phyloP scores from a whole-genome alignment of 148 eudicot species.

The Suaeda aralocaspica region DNA sequence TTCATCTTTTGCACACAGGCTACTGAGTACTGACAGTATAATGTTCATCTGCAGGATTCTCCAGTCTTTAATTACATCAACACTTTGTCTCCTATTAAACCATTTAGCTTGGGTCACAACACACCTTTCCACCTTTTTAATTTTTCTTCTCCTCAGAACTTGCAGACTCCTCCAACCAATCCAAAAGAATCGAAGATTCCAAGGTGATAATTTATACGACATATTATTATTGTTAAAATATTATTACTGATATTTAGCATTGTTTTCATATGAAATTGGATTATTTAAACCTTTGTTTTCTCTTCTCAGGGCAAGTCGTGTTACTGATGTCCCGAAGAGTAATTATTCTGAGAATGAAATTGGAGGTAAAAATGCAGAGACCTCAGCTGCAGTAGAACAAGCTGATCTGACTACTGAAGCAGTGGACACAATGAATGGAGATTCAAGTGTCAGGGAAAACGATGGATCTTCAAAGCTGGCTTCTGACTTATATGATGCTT shows the following conservation, averaged over 20 bases:
- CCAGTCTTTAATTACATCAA: slow-evolving; percentile 51
- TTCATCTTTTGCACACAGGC: not conserved
- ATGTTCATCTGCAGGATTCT: slow-evolving; percentile 38
- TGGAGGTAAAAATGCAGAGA: slow-evolving; percentile 12
- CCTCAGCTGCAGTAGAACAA: slow-evolving; percentile 12
- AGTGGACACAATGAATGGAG: slow-evolving; percentile 11
- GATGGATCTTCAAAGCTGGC: slow-evolving; percentile 19
- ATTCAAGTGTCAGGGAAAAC: not conserved
- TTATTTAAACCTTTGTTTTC: not conserved
- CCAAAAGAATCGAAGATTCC: slow-evolving; percentile 17
- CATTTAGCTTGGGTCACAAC: slow-evolving; percentile 24
- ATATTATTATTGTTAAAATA: not conserved
- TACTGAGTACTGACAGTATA: slow-evolving; percentile 7
- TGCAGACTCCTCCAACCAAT: slow-evolving; percentile 24
- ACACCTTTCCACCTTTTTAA: slow-evolving; percentile 30
- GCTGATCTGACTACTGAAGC: slow-evolving; percentile 8
- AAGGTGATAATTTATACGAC: slow-evolving; percentile 16
- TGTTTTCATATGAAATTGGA: not conserved
- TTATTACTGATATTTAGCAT: not conserved
- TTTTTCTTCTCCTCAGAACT: slow-evolving; percentile 39
- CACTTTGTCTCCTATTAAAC: slow-evolving; percentile 44
- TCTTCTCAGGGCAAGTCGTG: slow-evolving; percentile 15
- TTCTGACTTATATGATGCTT: slow-evolving; percentile 8
- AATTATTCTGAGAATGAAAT: slow-evolving; percentile 13
- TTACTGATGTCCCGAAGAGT: slow-evolving; percentile 17